phyloP scores from a whole-genome alignment of 2,329 filamentous ascomycete species.

The Teratosphaeria epicoccoides region DNA sequence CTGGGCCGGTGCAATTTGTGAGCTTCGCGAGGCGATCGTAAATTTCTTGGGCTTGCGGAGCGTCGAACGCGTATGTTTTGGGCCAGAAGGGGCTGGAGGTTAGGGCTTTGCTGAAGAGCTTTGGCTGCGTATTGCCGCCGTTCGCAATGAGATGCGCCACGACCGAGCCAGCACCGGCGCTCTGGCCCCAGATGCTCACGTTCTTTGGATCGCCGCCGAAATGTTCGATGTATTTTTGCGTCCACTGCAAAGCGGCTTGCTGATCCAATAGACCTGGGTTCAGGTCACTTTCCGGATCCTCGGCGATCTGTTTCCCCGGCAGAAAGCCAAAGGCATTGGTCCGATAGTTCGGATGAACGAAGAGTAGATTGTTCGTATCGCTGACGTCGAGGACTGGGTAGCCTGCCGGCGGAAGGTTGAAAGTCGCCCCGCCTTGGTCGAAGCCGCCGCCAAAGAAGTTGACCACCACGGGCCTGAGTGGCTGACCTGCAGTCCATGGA shows the following conservation, averaged over 20 bases:
- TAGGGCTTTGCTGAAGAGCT: conserved; percentile 42
- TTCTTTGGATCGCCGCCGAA: conserved; percentile 28
- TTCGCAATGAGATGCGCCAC: conserved; percentile 44
- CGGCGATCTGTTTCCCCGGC: conserved; percentile 25
- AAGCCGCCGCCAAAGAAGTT: conserved; percentile 53
- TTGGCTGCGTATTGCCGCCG: conserved; percentile 33
- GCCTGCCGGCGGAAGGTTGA: conserved; percentile 44
- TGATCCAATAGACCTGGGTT: conserved; percentile 30
- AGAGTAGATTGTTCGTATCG: conserved; percentile 39
- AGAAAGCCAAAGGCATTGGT: conserved; percentile 40
- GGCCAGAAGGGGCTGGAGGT: conserved; percentile 48
- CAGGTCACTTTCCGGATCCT: conserved; percentile 11
- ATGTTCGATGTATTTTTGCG: conserved; percentile 25
- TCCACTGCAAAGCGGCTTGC: conserved; percentile 27
- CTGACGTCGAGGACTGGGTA: conserved; percentile 51
- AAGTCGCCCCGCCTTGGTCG: conserved; percentile 46
- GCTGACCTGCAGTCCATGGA: conserved; percentile 39
- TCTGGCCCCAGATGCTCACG: conserved; percentile 27
- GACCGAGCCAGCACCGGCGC: conserved; percentile 36
- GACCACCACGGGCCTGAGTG: conserved; percentile 47
- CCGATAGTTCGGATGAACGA: conserved; percentile 40
- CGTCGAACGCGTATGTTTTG: conserved; percentile 46
- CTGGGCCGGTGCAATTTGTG: conserved; percentile 37
- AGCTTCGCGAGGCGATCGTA: conserved; percentile 39
- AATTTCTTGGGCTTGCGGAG: conserved; percentile 40